Conservation (phyloP, 306 rosid species). For the Prunus mume region DNA sequence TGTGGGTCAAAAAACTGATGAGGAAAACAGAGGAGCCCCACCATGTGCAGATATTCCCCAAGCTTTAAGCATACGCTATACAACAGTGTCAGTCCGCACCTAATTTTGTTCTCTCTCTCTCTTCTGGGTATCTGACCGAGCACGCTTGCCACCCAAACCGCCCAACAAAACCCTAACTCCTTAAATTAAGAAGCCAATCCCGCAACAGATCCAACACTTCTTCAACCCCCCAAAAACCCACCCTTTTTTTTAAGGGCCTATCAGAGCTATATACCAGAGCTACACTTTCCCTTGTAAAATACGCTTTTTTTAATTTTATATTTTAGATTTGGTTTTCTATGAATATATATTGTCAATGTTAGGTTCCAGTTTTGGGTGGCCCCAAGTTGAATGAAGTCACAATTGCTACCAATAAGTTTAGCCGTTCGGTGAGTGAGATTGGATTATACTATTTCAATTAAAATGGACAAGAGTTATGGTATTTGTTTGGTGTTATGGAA, state of each 20-base stretch:
- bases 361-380: background rate
- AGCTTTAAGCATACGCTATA: background rate
- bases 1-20: background rate
- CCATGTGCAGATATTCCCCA: conserved; percentile 22
- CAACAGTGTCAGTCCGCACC: background rate
- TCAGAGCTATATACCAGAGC: background rate
- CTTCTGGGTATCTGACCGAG: background rate
- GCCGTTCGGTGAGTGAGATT: too few species aligned
- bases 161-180: background rate
- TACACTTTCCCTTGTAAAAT: background rate
- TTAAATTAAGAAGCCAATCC: background rate
- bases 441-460: background rate
- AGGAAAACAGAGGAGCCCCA: background rate
- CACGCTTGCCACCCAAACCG: background rate
- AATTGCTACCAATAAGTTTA: background rate
- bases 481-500: too few species aligned
- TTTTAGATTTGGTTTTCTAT: background rate
- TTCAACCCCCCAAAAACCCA: background rate
- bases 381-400: background rate
- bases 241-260: background rate
- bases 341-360: conserved; percentile 2
- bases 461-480: background rate
- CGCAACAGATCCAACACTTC: background rate
- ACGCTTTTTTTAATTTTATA: background rate
- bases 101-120: background rate